These are phyloP conservation scores for Beta macrorhiza DNA, from an alignment of 179 eudicot genomes.

Conservation along the genomic window DNA sequence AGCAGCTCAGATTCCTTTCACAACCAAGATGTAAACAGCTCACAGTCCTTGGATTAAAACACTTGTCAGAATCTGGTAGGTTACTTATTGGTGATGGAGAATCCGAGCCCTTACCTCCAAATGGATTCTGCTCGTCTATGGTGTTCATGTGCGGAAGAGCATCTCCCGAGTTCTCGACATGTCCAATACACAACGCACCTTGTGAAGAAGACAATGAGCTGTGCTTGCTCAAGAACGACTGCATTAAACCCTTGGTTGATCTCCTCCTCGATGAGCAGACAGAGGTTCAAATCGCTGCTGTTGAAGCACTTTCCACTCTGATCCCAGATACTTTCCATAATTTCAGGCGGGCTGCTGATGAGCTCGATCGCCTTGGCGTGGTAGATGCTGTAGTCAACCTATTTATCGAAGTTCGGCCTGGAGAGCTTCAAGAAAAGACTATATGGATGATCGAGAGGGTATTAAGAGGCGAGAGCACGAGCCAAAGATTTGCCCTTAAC, in stretches of 20 bases:
- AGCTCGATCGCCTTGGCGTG: constrained; percentile 52
- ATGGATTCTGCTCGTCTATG: constrained; percentile 55
- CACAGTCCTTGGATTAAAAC: constrained; percentile 47
- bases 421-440: constrained; percentile 63
- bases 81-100: constrained; percentile 37
- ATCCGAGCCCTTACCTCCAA: constrained; percentile 48
- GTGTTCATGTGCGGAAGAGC: constrained; percentile 52
- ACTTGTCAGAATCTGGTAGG: constrained; percentile 50
- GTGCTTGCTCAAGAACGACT: constrained; percentile 53
- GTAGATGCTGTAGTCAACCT: constrained; percentile 43
- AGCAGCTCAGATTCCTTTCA: constrained; percentile 37
- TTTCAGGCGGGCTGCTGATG: constrained; percentile 44
- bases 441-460: constrained; percentile 57
- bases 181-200: constrained; percentile 56
- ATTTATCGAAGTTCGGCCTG: constrained; percentile 49
- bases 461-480: constrained; percentile 45
- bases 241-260: constrained; percentile 52
- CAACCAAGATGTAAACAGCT: constrained; percentile 56
- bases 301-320: constrained; percentile 63
- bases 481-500: constrained; percentile 37
- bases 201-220: constrained; percentile 53
- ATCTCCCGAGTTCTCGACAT: constrained; percentile 30
- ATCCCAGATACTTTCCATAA: constrained; percentile 32
- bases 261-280: constrained; percentile 45
- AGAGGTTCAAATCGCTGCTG: constrained; percentile 48